Evolutionary conservation across 495 filamentous ascomycete genomes (phyloP).

Genomic region (Tuber borchii): DNA sequence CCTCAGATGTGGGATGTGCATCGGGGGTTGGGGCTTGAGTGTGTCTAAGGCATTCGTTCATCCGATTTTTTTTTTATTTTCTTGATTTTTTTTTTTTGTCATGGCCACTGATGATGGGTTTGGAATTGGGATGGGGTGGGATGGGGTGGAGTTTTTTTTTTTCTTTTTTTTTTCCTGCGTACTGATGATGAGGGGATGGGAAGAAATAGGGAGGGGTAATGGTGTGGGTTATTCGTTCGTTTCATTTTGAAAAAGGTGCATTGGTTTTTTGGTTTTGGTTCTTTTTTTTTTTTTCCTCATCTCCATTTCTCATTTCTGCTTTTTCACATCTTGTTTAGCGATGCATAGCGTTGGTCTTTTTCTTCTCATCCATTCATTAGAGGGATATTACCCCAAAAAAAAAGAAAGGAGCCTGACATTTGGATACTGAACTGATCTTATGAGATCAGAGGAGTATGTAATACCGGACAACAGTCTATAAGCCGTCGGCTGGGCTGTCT

Average conservation of each 20-base stretch:
- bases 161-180: neutral
- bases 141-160: neutral
- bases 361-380: neutral
- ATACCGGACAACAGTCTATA: neutral
- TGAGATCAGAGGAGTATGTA: constrained; percentile 4
- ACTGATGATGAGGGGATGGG: neutral
- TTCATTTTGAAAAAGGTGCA: neutral
- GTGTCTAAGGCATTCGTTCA: constrained; percentile 14
- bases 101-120: constrained; percentile 17
- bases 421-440: neutral
- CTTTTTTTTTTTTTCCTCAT: too few relatives aligned
- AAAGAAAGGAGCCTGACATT: neutral
- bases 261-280: neutral
- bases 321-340: constrained; percentile 1
- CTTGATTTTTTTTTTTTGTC: neutral
- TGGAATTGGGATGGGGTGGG: neutral
- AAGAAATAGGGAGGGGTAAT: neutral
- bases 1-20: constrained; percentile 39
- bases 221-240: neutral
- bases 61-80: neutral
- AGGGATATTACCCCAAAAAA: constrained; percentile 1
- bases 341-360: neutral
- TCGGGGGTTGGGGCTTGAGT: constrained; percentile 28
- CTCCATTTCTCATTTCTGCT: neutral
- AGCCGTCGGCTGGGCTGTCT: too few relatives aligned